Conservation (phyloP, 139 green algal genomes). For the Auxenochlorella pyrenoidosa region DNA sequence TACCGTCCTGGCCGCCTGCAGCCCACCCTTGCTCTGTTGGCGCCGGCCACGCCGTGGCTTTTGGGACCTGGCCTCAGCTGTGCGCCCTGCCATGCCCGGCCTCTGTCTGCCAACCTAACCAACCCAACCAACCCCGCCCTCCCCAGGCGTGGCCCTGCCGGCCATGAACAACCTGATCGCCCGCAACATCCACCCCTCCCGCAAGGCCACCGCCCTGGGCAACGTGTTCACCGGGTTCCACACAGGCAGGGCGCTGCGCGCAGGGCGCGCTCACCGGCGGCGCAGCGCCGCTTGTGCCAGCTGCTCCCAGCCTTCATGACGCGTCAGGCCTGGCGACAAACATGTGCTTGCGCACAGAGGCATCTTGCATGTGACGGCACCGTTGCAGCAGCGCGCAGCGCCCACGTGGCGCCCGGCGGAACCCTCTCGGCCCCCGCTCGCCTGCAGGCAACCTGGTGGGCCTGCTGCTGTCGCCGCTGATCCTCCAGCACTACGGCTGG, state of each 20-base stretch:
- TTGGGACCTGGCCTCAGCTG: too few species aligned
- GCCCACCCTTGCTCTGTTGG: too few species aligned
- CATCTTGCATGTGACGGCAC: neutral
- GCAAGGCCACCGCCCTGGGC: slow-evolving; percentile 74
- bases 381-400: too few species aligned
- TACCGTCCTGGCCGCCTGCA: too few species aligned
- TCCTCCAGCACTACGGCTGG: slow-evolving; percentile 82
- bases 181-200: slow-evolving; percentile 57
- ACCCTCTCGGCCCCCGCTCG: too few species aligned
- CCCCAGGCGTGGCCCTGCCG: slow-evolving; percentile 80
- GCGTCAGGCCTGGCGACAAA: neutral
- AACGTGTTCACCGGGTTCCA: slow-evolving; percentile 86
- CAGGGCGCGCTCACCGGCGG: too few species aligned
- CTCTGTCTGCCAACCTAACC: too few species aligned
- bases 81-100: neutral
- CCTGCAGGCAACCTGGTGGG: slow-evolving; percentile 84
- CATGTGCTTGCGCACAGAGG: neutral
- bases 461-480: slow-evolving; percentile 80
- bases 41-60: too few species aligned
- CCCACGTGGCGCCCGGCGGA: too few species aligned
- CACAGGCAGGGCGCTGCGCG: slow-evolving; percentile 50
- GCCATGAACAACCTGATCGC: slow-evolving; percentile 95
- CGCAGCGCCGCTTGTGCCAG: too few species aligned
- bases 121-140: neutral
- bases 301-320: too few species aligned